Conservation (phyloP, 75 land plant genomes). For the Azolla pinnata region DNA sequence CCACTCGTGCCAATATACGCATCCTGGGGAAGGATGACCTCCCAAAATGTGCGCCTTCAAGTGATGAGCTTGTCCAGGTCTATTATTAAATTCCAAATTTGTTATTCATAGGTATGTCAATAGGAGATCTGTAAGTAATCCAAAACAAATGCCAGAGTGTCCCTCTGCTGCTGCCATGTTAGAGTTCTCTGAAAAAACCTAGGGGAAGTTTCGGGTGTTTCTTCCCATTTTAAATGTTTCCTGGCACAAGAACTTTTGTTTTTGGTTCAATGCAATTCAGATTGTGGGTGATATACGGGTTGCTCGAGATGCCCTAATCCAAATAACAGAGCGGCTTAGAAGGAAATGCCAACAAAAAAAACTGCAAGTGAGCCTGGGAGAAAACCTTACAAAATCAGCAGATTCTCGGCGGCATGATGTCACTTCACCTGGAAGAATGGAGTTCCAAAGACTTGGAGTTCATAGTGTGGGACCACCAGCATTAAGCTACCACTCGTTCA, state of each 20-base stretch:
- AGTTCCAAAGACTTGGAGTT: conserved; percentile 8
- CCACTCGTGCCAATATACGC: conserved; percentile 53
- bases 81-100: neutral
- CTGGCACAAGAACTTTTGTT: too few species aligned
- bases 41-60: conserved; percentile 38
- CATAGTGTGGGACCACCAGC: conserved; percentile 5
- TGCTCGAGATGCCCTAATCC: conserved; percentile 65
- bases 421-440: conserved; percentile 18
- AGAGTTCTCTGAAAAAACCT: too few species aligned
- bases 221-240: too few species aligned
- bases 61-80: conserved; percentile 79
- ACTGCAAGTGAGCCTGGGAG: conserved; percentile 5
- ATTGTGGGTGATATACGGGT: conserved; percentile 76
- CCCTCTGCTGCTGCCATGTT: too few species aligned
- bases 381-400: neutral
- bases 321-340: conserved; percentile 53
- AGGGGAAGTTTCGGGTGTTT: too few species aligned
- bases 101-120: neutral
- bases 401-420: conserved; percentile 4
- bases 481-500: neutral
- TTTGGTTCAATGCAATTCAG: conserved; percentile 19
- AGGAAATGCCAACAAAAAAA: conserved; percentile 38
- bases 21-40: conserved; percentile 50
- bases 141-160: too few species aligned
- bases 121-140: too few species aligned